phyloP scores from a whole-genome alignment of 495 filamentous ascomycete species.

The Hypoxylon subgilvum region DNA sequence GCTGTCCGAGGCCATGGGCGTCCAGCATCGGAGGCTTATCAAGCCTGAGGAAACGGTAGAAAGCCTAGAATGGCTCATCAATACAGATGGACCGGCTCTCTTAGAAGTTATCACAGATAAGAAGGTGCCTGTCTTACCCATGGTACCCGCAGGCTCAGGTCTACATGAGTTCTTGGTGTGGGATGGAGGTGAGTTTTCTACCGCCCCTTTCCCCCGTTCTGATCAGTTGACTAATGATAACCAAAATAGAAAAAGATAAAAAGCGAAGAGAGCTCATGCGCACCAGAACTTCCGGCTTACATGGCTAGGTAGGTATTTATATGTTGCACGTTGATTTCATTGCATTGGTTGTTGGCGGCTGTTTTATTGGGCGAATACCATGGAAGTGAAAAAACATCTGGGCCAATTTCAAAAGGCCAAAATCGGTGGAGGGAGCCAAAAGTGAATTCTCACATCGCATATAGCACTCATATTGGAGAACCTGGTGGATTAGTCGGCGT shows the following conservation, averaged over 20 bases:
- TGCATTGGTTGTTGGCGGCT: slow-evolving; percentile 32
- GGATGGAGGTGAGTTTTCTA: slow-evolving; percentile 68
- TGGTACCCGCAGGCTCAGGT: slow-evolving; percentile 87
- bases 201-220: not conserved
- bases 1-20: slow-evolving; percentile 81
- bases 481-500: slow-evolving; percentile 11
- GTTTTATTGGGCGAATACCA: slow-evolving; percentile 23
- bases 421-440: slow-evolving; percentile 15
- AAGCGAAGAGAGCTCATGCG: slow-evolving; percentile 74
- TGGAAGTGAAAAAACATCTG: slow-evolving; percentile 13
- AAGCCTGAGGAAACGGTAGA: slow-evolving; percentile 75
- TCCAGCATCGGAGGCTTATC: slow-evolving; percentile 68
- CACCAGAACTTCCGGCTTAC: slow-evolving; percentile 66
- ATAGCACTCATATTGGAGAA: slow-evolving; percentile 3
- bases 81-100: slow-evolving; percentile 77
- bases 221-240: slow-evolving; percentile 42
- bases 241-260: slow-evolving; percentile 69
- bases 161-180: slow-evolving; percentile 94
- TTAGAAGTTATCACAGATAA: slow-evolving; percentile 70
- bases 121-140: slow-evolving; percentile 97
- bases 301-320: slow-evolving; percentile 53
- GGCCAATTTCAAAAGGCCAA: slow-evolving; percentile 16
- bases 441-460: slow-evolving; percentile 23
- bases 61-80: slow-evolving; percentile 86
- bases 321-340: slow-evolving; percentile 3